Evolutionary conservation across 805 yeast genomes (phyloP), one percentile per base, ranked within the genome.

Genomic region (Zygoascus ofunaensis): DNA sequence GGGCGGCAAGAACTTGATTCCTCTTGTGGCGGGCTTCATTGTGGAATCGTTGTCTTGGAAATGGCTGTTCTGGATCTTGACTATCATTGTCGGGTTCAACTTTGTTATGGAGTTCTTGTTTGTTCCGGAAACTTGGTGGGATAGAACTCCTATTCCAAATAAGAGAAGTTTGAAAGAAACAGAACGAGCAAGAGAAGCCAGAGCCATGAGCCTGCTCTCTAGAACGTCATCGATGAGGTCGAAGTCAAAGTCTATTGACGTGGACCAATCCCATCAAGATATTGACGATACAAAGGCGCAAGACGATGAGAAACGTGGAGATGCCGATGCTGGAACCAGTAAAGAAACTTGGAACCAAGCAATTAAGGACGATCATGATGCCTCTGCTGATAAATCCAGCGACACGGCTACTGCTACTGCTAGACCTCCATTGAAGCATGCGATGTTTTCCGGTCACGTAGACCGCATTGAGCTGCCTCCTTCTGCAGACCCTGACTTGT

Each of bases 111-210:
- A 75, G 12, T 70, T 68, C 45, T 54, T 77, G 10, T 77, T 76
- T 55, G 81, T 76, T 18, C 83, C 82, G 2, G 83, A 78, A 46
- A 78, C 83, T 1, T 77, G 74, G 59, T 77, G 80, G 79, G 76
- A 72, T 47, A 64, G 83, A 45, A 56, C 72, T 1, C 79, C 80
- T 4, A 64, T 66, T 1, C 72, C 72, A 2, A 74, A 73, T 15
- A 70, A 73, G 51, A 60, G 74, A 48, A 71, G 77, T 3, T 52
- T 61, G 18, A 58, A 61, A 43, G 82, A 77, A 57, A 65, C 78
- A 2, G 62, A 62, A 39, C 63, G 63, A 18, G 82, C 80, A 1
- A 61, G 66, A 48, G 63, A 58, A 32, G 72, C 64, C 2, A 56
- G 67, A 15, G 51, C 55, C n/a, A 45, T 47, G 32, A 52, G 55